Evolutionary conservation across 192 early-diverging fungal genomes (phyloP).

Genomic region (Backusella tuberculispora): DNA sequence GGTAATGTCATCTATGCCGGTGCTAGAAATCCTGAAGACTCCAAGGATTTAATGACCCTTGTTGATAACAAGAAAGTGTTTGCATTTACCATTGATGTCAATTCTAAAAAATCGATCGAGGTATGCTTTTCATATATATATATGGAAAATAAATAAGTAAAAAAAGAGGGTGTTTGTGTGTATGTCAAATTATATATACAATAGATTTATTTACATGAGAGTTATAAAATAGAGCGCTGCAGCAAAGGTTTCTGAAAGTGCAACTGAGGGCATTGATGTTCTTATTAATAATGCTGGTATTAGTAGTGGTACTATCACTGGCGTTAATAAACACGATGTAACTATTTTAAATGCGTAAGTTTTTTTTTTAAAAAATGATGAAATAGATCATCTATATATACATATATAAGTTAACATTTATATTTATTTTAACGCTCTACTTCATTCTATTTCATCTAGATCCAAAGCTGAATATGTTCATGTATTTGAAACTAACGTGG

Average conservation of each 20-base stretch:
- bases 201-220: too few relatives aligned
- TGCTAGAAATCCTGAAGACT: slow-evolving; percentile 26
- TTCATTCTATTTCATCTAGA: not conserved
- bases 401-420: not conserved
- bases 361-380: not conserved
- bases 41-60: slow-evolving; percentile 20
- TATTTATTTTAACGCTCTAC: not conserved
- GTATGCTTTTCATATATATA: slow-evolving; percentile 15
- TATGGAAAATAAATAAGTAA: too few relatives aligned
- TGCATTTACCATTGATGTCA: slow-evolving; percentile 28
- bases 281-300: slow-evolving; percentile 45
- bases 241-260: slow-evolving; percentile 20
- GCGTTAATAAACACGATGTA: not conserved
- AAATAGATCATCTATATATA: too few relatives aligned
- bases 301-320: not conserved
- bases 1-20: slow-evolving; percentile 34
- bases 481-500: slow-evolving; percentile 39
- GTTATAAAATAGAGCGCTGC: slow-evolving; percentile 25
- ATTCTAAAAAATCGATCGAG: slow-evolving; percentile 21
- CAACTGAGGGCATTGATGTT: slow-evolving; percentile 38
- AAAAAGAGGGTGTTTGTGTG: too few relatives aligned
- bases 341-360: slow-evolving; percentile 19
- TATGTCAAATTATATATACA: too few relatives aligned
- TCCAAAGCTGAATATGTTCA: not conserved
- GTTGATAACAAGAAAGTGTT: slow-evolving; percentile 35